phyloP scores from a whole-genome alignment of 2,329 filamentous ascomycete species.

The Chrysoporthe cubensis region DNA sequence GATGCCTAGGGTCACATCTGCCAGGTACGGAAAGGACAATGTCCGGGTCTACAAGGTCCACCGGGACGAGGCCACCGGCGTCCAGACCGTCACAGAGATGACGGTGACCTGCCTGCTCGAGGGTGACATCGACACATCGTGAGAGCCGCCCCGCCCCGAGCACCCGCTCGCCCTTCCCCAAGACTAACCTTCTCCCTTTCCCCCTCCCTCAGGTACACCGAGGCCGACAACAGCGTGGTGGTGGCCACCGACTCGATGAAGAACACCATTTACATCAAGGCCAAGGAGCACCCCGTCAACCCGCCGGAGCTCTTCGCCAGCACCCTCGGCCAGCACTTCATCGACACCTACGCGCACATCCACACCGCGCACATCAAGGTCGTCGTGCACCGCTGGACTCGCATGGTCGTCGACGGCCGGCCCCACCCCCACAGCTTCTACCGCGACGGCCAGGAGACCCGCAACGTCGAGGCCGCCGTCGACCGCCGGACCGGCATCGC shows the following conservation, averaged over 20 bases:
- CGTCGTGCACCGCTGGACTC: slow-evolving; percentile 86
- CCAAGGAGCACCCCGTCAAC: slow-evolving; percentile 89
- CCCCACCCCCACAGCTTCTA: slow-evolving; percentile 95
- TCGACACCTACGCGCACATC: slow-evolving; percentile 88
- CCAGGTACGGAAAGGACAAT: slow-evolving; percentile 94
- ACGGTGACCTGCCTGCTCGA: slow-evolving; percentile 91
- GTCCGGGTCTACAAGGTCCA: slow-evolving; percentile 97
- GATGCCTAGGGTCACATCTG: slow-evolving; percentile 64
- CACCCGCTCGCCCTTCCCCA: slow-evolving; percentile 1
- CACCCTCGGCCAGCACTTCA: slow-evolving; percentile 84
- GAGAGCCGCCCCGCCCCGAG: slow-evolving; percentile 39
- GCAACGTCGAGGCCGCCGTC: slow-evolving; percentile 76
- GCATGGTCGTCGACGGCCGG: slow-evolving; percentile 83
- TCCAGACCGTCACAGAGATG: slow-evolving; percentile 91
- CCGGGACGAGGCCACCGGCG: slow-evolving; percentile 73
- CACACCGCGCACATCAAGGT: slow-evolving; percentile 80
- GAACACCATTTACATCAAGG: slow-evolving; percentile 94
- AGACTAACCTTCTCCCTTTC: neutral
- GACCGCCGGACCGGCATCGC: slow-evolving; percentile 71
- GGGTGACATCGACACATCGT: slow-evolving; percentile 86
- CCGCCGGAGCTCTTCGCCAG: slow-evolving; percentile 91
- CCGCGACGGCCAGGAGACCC: slow-evolving; percentile 85
- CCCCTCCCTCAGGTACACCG: slow-evolving; percentile 70
- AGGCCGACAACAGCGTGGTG: slow-evolving; percentile 91
- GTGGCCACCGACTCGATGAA: slow-evolving; percentile 98